These are phyloP conservation scores for Citrullus mucosospermus DNA, from an alignment of 306 rosid genomes.

Conservation along the genomic window DNA sequence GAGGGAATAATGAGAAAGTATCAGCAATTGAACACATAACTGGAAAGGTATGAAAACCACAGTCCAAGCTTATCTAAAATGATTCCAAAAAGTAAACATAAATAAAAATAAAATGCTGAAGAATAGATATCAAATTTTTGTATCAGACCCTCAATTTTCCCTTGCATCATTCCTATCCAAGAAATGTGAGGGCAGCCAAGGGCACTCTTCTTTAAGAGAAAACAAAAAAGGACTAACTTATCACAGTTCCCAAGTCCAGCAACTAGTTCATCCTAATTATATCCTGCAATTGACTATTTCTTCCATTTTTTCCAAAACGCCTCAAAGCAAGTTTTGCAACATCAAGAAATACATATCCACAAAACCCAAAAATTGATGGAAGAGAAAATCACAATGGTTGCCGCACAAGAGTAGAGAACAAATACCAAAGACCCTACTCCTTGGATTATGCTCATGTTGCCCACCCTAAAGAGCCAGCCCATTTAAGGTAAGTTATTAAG, in stretches of 20 bases:
- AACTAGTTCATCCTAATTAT: not conserved
- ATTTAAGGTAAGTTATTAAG: no score
- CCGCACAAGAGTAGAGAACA: not conserved
- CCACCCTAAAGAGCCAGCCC: no score
- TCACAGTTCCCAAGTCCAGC: not conserved
- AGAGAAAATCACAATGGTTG: not conserved
- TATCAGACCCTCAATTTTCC: not conserved
- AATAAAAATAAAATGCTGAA: not conserved
- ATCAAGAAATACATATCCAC: not conserved
- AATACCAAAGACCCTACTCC: not conserved
- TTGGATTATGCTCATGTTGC: not conserved
- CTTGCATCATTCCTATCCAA: not conserved
- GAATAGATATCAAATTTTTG: not conserved
- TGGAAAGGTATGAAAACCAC: not conserved
- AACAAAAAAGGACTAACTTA: not conserved
- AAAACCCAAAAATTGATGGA: not conserved
- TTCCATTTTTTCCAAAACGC: not conserved
- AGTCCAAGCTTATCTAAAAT: not conserved
- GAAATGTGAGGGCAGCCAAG: not conserved
- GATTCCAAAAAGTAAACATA: not conserved
- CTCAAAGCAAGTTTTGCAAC: not conserved
- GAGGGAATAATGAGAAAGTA: not conserved
- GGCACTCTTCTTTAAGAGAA: not conserved
- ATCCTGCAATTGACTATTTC: not conserved
- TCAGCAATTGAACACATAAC: not conserved